A percentile compares a stretch with the other conserved stretches of the same genome.
phyloP scores from a whole-genome alignment of 1,284 basidiomycete species.

The Thecaphora thlaspeos region DNA sequence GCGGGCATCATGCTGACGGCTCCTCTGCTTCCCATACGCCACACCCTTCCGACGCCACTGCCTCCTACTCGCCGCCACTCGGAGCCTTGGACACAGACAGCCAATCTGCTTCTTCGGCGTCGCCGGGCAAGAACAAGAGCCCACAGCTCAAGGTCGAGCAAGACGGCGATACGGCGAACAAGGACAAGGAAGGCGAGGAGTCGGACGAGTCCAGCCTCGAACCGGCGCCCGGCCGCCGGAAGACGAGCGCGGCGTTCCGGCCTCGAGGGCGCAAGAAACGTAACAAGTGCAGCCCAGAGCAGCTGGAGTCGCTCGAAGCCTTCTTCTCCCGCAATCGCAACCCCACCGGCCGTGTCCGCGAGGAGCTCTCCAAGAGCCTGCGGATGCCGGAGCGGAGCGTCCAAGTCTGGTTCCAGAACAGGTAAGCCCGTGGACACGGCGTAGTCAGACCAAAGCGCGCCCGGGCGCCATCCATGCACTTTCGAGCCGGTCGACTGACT shows the following conservation, averaged over 20 bases:
- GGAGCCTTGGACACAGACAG: too few relatives aligned
- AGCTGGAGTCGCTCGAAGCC: constrained; percentile 35
- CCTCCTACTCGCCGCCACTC: too few relatives aligned
- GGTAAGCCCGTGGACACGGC: too few relatives aligned
- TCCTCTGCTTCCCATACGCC: too few relatives aligned
- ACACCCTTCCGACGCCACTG: too few relatives aligned
- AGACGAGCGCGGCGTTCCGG: constrained; percentile 29
- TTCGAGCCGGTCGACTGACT: too few relatives aligned
- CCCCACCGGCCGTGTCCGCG: constrained; percentile 35
- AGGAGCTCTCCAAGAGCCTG: constrained; percentile 35
- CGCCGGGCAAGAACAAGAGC: too few relatives aligned
- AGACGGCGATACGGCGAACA: constrained; percentile 3
- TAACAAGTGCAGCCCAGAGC: constrained; percentile 46
- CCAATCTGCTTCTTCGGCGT: too few relatives aligned
- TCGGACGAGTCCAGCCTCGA: constrained; percentile 31
- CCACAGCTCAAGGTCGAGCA: too few relatives aligned
- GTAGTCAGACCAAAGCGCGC: too few relatives aligned
- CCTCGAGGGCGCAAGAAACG: constrained; percentile 39
- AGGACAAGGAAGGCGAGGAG: constrained; percentile 19
- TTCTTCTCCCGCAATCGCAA: constrained; percentile 49
- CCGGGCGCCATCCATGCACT: too few relatives aligned
- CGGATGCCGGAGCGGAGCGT: constrained; percentile 48
- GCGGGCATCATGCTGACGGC: too few relatives aligned
- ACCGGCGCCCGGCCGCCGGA: constrained; percentile 28
- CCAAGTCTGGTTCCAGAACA: constrained; percentile 50